phyloP scores from a whole-genome alignment of 805 yeast species.

The Trichomonascus vanleenenianus region DNA sequence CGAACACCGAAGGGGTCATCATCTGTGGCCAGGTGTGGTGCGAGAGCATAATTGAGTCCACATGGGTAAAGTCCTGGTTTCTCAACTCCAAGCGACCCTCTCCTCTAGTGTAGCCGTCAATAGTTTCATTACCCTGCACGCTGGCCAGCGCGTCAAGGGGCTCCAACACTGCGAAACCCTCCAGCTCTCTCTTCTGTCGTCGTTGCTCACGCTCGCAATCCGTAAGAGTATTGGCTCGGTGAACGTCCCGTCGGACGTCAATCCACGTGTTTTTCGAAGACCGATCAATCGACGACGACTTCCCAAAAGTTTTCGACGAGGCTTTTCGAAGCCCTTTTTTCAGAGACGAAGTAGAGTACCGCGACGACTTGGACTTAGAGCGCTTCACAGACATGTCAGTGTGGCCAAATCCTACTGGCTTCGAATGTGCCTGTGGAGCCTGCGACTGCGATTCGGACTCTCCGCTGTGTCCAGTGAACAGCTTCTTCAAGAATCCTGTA shows the following conservation, averaged over 20 bases:
- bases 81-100: conserved; percentile 12
- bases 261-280: conserved; percentile 34
- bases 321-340: background rate
- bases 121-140: conserved; percentile 22
- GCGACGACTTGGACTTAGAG: conserved; percentile 18
- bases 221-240: conserved; percentile 65
- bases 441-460: background rate
- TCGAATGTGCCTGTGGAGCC: background rate
- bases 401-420: conserved; percentile 1
- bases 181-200: conserved; percentile 45
- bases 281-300: too few species aligned
- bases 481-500: conserved; percentile 22
- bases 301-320: background rate
- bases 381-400: conserved; percentile 9
- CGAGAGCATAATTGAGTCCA: conserved; percentile 24
- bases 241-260: conserved; percentile 50
- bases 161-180: conserved; percentile 55
- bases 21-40: conserved; percentile 33
- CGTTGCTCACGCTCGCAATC: conserved; percentile 63
- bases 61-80: conserved; percentile 18
- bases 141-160: conserved; percentile 29
- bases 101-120: conserved; percentile 15
- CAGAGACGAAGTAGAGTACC: conserved; percentile 12
- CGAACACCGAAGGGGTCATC: conserved; percentile 47
- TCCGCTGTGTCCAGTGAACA: conserved; percentile 12